phyloP scores from a whole-genome alignment of 257 asterid genomes.

The Solanum piurae region DNA sequence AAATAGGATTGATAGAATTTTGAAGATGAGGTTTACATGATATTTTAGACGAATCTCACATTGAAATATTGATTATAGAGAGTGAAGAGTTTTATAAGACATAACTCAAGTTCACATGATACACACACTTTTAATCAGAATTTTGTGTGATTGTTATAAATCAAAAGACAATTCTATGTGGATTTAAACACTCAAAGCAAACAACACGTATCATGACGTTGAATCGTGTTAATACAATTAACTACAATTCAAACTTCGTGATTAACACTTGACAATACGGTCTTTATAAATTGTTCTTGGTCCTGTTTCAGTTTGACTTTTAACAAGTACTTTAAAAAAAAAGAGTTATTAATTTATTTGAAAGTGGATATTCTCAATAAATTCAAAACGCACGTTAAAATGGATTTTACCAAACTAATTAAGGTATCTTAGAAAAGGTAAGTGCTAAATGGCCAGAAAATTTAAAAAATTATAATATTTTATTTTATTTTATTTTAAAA shows the following conservation, averaged over 20 bases:
- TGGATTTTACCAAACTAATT: not conserved
- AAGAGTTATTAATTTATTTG: not conserved
- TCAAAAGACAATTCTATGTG: accelerated
- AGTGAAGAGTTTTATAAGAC: not conserved
- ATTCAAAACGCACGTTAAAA: not conserved
- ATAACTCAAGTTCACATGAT: not conserved
- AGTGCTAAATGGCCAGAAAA: too few species aligned
- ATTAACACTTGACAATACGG: not conserved
- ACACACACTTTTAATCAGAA: not conserved
- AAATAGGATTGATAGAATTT: not conserved
- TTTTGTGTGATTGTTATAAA: not conserved
- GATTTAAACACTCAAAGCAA: too few species aligned
- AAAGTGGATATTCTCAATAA: not conserved
- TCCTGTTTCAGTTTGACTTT: not conserved
- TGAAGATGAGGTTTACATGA: not conserved
- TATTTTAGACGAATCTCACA: not conserved
- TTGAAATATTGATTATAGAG: not conserved
- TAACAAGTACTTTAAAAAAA: not conserved
- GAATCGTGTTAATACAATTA: not conserved
- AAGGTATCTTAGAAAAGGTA: not conserved
- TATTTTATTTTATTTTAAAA: too few species aligned
- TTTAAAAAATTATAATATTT: too few species aligned
- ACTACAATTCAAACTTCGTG: not conserved
- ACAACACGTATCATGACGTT: not conserved
- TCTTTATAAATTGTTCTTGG: not conserved